Base-by-base conservation (phyloP, 164 flowering plant species). In the Kingdonia uniflora region DNA sequence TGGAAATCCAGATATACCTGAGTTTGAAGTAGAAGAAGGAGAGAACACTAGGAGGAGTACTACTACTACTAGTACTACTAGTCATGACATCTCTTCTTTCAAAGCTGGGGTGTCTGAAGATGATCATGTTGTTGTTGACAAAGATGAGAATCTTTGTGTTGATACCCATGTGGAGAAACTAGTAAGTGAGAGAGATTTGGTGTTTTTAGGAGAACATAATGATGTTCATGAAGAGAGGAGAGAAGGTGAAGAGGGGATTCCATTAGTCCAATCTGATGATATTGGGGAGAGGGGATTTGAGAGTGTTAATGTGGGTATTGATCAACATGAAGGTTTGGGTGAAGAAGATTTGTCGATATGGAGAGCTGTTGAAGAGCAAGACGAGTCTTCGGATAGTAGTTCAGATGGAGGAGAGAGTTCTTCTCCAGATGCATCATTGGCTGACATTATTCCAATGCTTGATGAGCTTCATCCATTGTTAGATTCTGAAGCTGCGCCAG, bases 381-480 rank as follows among this genome's bases (percentile, higher is more conserved):
- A 65, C 22, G 67, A 68, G 49, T 56, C 57, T 49, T 61, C 60
- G 1, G 81, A 74, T 53, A 76, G 80, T 49, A 83, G 51, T 21
- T 92, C 96, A 40, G 94, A 80, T 69, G 51, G 69, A 14, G 74
- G 79, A 1, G 96, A 81, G 69, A 84, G 90, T 59, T 92, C 95
- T 16, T 92, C 99, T 14, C 87, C 96, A 0, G 97, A 88, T 81
- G 80, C 95, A 44, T 86, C 97, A 23, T 72, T 92, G 89, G 72
- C 91, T n/a, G 95, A 84, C 58, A 81, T 92, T 22, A 68, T 88
- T 15, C 96, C 96, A 29, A 72, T 88, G 82, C 89, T 88, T 15
- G 87, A 92, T 72, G 95, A 92, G 79, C 94, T 92, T 35, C 88
- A 88, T 61, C 95, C 95, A 2, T 79, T 92, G 60, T 62, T 92